A percentile compares a stretch with the other conserved stretches of the same genome.
Evolutionary conservation across 139 green algal genomes (phyloP).

Genomic region (Coccomyxa sp.): DNA sequence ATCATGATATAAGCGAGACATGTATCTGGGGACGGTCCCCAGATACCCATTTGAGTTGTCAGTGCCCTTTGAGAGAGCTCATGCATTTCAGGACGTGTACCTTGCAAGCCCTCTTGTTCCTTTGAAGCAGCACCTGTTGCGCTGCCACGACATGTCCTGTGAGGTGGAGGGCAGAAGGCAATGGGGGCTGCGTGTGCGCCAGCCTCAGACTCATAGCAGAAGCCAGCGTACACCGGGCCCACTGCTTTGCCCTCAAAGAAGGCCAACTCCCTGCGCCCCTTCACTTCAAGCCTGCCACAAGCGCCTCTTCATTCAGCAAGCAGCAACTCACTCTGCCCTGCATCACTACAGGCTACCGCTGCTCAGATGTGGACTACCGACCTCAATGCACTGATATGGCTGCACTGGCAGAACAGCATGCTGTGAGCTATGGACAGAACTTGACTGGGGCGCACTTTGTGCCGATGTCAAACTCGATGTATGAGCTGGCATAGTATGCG

Average conservation of each 20-base stretch:
- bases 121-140: too few species aligned
- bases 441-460: constrained; percentile 9
- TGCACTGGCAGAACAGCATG: neutral
- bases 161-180: neutral
- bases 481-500: constrained; percentile 60
- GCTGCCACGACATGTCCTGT: neutral
- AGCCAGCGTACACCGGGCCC: constrained; percentile 42
- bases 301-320: neutral
- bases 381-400: neutral
- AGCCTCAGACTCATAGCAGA: constrained; percentile 50
- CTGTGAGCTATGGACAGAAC: neutral
- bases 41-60: too few species aligned
- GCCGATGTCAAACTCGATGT: constrained; percentile 62
- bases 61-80: neutral
- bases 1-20: neutral
- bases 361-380: neutral
- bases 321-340: neutral
- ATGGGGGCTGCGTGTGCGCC: constrained; percentile 10
- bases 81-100: neutral
- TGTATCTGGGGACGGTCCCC: too few species aligned
- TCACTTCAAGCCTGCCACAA: constrained; percentile 38
- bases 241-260: constrained; percentile 59
- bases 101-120: neutral
- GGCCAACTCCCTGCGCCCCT: constrained; percentile 49
- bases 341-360: neutral